Percentiles rank a stretch among this genome's conserved stretches.
Evolutionary conservation across 257 asterid species (phyloP).

Genomic region (Solanum ossicruentum): DNA sequence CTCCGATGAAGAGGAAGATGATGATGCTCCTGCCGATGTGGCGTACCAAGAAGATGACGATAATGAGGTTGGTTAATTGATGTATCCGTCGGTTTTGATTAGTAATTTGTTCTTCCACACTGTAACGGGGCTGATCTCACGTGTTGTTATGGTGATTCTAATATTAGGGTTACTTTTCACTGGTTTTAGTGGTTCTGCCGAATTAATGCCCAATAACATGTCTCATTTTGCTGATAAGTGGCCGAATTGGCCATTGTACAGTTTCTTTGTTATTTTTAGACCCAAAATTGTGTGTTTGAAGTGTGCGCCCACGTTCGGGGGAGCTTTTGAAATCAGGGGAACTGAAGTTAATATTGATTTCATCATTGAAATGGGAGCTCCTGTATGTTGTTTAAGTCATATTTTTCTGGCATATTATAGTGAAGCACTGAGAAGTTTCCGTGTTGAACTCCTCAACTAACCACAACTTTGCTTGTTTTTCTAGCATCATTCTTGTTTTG

Average conservation of each 20-base stretch:
- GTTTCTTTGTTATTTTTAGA: neutral
- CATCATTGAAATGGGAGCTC: neutral
- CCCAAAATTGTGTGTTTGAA: neutral
- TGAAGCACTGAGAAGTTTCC: neutral
- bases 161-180: neutral
- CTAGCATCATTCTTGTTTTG: neutral
- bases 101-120: neutral
- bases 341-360: neutral
- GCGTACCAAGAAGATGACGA: conserved; percentile 43
- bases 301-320: neutral
- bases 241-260: neutral
- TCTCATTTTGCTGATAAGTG: neutral
- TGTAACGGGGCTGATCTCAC: neutral
- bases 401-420: neutral
- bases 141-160: neutral
- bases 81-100: neutral
- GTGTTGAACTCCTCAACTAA: neutral
- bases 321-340: neutral
- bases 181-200: neutral
- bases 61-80: conserved; percentile 38
- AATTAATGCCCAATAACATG: neutral
- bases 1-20: conserved; percentile 43
- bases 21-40: conserved; percentile 19
- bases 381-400: neutral
- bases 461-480: neutral